These are phyloP conservation scores for Thyridium curvatum DNA, from an alignment of 2,329 filamentous ascomycete species.

Conservation along the genomic window DNA sequence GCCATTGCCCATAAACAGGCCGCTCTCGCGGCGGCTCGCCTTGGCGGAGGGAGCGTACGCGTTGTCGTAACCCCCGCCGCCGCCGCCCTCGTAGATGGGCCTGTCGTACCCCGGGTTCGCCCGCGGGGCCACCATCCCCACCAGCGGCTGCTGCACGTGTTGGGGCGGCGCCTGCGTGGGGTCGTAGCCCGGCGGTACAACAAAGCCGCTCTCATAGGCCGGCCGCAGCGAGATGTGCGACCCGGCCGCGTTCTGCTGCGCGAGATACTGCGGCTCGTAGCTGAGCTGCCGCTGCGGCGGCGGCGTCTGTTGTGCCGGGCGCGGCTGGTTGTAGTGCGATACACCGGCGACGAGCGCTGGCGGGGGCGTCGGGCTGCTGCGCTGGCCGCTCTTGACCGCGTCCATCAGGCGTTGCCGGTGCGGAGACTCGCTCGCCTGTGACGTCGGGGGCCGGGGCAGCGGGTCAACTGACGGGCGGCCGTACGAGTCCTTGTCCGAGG, in stretches of 20 bases:
- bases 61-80: constrained; percentile 25
- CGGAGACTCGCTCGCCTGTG: constrained; percentile 41
- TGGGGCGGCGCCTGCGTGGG: constrained; percentile 14
- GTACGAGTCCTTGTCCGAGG: constrained; percentile 23
- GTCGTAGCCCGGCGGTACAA: constrained; percentile 27
- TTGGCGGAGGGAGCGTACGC: constrained; percentile 27
- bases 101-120: constrained; percentile 29
- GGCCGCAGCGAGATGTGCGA: constrained; percentile 26
- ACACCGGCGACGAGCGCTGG: constrained; percentile 8
- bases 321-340: constrained; percentile 14
- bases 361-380: constrained; percentile 46
- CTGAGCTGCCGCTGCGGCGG: constrained; percentile 22
- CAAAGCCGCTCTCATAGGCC: constrained; percentile 38
- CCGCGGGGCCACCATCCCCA: constrained; percentile 14
- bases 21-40: constrained; percentile 51
- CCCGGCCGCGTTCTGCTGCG: constrained; percentile 25
- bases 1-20: constrained; percentile 48
- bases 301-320: constrained; percentile 38
- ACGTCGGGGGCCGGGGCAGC: constrained; percentile 42
- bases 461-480: constrained; percentile 14
- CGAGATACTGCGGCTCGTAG: constrained; percentile 38
- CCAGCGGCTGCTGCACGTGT: no score
- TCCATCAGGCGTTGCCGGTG: constrained; percentile 44
- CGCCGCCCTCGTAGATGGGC: constrained; percentile 22
- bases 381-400: constrained; percentile 23